Evolutionary conservation across 495 filamentous ascomycete genomes (phyloP), one percentile per base, ranked within the genome.

Genomic region (Cairneyella variabilis): DNA sequence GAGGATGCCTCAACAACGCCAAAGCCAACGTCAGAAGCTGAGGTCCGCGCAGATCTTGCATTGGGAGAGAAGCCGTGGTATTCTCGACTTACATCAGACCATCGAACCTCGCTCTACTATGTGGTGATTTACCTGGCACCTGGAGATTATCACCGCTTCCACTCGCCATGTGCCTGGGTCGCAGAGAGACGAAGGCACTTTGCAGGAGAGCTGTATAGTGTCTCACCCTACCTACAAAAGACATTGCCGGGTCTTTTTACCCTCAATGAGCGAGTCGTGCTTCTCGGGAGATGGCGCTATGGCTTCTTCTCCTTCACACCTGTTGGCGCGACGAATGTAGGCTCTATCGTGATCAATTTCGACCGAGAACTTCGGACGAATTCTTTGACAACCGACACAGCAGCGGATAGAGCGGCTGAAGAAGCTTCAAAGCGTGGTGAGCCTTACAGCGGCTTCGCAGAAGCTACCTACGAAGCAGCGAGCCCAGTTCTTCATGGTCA

Each of bases 111-210:
- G n/a, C 80, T 98, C 22, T 96, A 90, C 75, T 99, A 97, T 66
- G 83, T 85, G 40, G 93, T 99, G 50, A 83, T 99, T 62, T 99
- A 99, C 71, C 82, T 99, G n/a, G 93, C 93, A 0, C 93, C 93
- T 0, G 93, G 93, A 22, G 93, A 99, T 70, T 99, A 99, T 73
- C 93, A 99, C 71, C 88, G 91, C 44, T 99, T 97, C 76, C 93
- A 99, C 70, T 93, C 88, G 3, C 93, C 93, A 0, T 83, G 88
- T 3, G 84, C 85, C 51, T 99, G 93, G 93, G 93, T 99, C 1
- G 91, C 89, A 28, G 87, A 96, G 68, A 82, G 79, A 60, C 83
- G 93, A 10, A 83, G 93, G 3, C 93, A 99, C 69, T 99, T 99
- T 68, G 91, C 93, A 8, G 93, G 93, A 22, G 93, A 99, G 69